These are phyloP conservation scores for Pythium sukuiense DNA, from an alignment of 352 stramenopile species.

Conservation along the genomic window DNA sequence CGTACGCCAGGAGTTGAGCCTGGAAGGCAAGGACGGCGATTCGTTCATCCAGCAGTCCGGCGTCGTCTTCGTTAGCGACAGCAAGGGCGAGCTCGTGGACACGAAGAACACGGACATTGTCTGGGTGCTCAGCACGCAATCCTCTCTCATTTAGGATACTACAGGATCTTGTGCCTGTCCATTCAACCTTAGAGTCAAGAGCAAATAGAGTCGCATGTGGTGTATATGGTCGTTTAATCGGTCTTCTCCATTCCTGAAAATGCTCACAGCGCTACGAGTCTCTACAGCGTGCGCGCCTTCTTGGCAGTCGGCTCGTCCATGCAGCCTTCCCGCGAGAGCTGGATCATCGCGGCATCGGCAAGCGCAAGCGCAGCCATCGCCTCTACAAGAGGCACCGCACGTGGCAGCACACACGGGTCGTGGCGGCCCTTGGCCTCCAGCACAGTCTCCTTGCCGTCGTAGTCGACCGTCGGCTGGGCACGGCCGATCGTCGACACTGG, in stretches of 20 bases:
- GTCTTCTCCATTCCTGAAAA: not conserved
- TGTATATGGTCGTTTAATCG: not conserved
- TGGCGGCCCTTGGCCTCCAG: constrained; percentile 97
- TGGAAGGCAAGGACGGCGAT: constrained; percentile 68
- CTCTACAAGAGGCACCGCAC: constrained; percentile 97
- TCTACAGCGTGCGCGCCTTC: constrained; percentile 42
- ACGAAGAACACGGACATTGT: constrained; percentile 85
- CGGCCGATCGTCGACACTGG: constrained; percentile 98
- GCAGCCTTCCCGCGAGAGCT: constrained; percentile 88
- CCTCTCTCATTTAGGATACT: constrained; percentile 76
- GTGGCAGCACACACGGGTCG: constrained; percentile 97
- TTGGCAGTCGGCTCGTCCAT: constrained; percentile 58
- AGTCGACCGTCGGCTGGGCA: constrained; percentile 93
- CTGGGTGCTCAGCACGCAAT: constrained; percentile 76
- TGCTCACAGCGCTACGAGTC: not conserved
- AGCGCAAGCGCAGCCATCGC: constrained; percentile 97
- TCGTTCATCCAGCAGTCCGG: constrained; percentile 76
- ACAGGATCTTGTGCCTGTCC: not conserved
- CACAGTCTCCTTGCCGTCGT: constrained; percentile 94
- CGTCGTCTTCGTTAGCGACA: constrained; percentile 62
- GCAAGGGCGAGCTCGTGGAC: constrained; percentile 61
- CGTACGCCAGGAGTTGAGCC: constrained; percentile 71
- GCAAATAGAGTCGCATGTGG: not conserved
- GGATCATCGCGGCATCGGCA: constrained; percentile 95
- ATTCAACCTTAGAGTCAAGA: constrained; percentile 1